Conservation (phyloP, 805 yeast genomes). For the Myxozyma mucilagina region DNA sequence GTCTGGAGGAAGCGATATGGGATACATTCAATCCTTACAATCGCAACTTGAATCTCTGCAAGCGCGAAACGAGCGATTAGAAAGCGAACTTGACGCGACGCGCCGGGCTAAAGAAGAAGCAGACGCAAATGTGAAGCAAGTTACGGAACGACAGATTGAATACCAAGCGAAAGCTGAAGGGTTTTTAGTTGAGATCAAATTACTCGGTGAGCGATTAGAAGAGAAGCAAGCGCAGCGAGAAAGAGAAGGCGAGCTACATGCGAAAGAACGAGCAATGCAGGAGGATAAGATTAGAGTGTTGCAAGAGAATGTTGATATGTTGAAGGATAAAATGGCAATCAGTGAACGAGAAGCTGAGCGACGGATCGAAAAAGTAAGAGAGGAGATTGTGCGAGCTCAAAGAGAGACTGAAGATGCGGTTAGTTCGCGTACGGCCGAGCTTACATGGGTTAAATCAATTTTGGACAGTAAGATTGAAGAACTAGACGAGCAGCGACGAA, state of each 20-base stretch:
- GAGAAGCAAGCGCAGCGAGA: conserved; percentile 4
- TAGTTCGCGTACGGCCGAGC: conserved; percentile 21
- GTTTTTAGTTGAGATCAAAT: conserved; percentile 8
- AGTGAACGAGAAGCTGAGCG: conserved; percentile 7
- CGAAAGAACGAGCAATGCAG: conserved; percentile 16
- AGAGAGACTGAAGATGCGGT: conserved; percentile 20
- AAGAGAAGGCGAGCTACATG: conserved; percentile 9
- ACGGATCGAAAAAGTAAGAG: background rate
- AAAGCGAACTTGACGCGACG: conserved; percentile 15
- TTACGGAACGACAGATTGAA: conserved; percentile 15
- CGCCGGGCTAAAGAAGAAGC: conserved; percentile 15
- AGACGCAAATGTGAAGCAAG: conserved; percentile 10
- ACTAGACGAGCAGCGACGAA: conserved; percentile 21
- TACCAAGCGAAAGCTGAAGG: conserved; percentile 10
- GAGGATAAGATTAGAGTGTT: conserved; percentile 15
- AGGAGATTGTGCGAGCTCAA: background rate
- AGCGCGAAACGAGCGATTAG: conserved; percentile 9
- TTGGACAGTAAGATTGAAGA: conserved; percentile 20
- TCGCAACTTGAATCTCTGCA: conserved; percentile 2
- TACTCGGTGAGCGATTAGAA: background rate
- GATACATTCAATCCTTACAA: background rate
- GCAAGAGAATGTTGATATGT: conserved; percentile 15
- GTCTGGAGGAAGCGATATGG: background rate
- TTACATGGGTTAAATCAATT: conserved; percentile 24
- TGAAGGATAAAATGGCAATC: conserved; percentile 18